Conservation (phyloP, 257 asterid genomes). For the Plantago elongata region DNA sequence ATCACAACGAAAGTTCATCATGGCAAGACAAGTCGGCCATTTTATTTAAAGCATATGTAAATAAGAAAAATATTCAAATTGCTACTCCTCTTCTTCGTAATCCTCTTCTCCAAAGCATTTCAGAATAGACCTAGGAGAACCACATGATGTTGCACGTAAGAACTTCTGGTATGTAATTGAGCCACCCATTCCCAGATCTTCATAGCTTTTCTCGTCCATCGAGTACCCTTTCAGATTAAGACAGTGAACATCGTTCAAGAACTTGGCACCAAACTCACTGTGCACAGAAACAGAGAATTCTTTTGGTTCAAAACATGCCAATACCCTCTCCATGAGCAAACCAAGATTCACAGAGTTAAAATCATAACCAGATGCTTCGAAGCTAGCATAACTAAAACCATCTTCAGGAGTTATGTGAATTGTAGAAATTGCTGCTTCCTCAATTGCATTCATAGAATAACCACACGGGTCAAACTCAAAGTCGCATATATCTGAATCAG, state of each 20-base stretch:
- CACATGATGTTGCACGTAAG: constrained; percentile 30
- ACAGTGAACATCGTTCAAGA: constrained; percentile 24
- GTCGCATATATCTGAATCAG: constrained; percentile 30
- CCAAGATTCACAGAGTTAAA: constrained; percentile 17
- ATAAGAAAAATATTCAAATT: constrained; percentile 15
- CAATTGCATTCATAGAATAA: constrained; percentile 40
- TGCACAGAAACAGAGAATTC: constrained; percentile 35
- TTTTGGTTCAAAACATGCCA: constrained; percentile 27
- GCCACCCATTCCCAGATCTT: constrained; percentile 61
- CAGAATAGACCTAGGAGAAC: constrained; percentile 74
- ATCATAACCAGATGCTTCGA: constrained; percentile 36
- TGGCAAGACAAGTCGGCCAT: constrained; percentile 2
- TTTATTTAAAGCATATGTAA: constrained; percentile 10
- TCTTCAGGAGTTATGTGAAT: constrained; percentile 41
- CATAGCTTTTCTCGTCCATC: constrained; percentile 35
- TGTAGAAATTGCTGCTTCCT: constrained; percentile 31
- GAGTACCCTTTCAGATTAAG: constrained; percentile 42
- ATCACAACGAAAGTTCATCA: neutral
- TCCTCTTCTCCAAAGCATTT: constrained; percentile 63
- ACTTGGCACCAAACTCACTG: constrained; percentile 30
- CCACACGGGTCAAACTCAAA: constrained; percentile 41
- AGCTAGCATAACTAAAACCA: constrained; percentile 41
- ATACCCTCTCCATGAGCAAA: constrained; percentile 23
- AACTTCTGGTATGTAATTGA: constrained; percentile 66
- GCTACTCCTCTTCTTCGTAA: constrained; percentile 71